Evolutionary conservation across 768 basidiomycete genomes (phyloP), one percentile per base, ranked within the genome.

Genomic region (Trametes coccinea): DNA sequence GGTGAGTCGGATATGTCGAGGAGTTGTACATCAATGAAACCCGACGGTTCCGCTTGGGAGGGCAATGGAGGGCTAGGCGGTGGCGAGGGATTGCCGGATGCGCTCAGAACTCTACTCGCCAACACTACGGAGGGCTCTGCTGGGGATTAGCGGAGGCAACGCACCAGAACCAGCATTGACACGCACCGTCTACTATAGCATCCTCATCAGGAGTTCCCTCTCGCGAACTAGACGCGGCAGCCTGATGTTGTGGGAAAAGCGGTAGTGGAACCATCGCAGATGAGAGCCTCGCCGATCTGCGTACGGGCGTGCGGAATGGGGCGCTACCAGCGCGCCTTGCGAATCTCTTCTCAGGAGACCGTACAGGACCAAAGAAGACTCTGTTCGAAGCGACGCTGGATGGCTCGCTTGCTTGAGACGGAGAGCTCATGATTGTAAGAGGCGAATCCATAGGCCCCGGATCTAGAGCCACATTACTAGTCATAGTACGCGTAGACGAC

Each of bases 81-180:
- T 16, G 90, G 89, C 16, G 90, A 92, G 16, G 90, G 90, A 67
- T 92, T 92, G 67, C 84, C 85, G 59, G 84, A 82, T 53, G 90
- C 90, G 52, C 84, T 80, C 47, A 87, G 79, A 48, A 92, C 83
- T 73, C 75, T 84, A 63, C 77, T 82, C 34, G 87, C 90, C 51
- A 92, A 76, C 4, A 80, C 79, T 57, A 88, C 87, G 2, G 88
- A 82, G 8, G 88, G 89, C 69, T 91, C 90, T 71, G 59, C 7
- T 44, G 48, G 8, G n/a, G 44, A 10, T 41, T 31, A 17, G 27
- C 3, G 37, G 14, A 6, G 37, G 30, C 14, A 29, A 7, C n/a
- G 29, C 37, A 41, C 6, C 9, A 43, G n/a, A 10, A 39, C 3
- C 8, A 13, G 5, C 43, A 64, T 72, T 65, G 11, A 71, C 71